phyloP scores from a whole-genome alignment of 192 early-diverging fungal genomes.

The Coemansia sp. region DNA sequence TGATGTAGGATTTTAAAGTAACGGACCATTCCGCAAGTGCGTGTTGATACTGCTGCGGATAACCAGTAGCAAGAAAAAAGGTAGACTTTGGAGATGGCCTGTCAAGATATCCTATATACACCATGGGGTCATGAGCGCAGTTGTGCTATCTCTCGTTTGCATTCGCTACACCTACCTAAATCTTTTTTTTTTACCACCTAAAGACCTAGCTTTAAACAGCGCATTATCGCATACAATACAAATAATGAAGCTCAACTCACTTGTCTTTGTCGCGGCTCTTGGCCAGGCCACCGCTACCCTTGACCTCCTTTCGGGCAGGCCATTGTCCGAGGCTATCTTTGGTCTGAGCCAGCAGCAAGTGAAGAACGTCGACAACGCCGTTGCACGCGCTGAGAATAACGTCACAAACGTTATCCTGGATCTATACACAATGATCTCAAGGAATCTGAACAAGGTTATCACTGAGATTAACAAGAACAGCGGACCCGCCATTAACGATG shows the following conservation, averaged over 20 bases:
- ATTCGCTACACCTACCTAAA: background rate
- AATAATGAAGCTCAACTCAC: constrained; percentile 36
- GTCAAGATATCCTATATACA: constrained; percentile 3
- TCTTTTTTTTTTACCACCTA: background rate
- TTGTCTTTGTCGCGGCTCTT: constrained; percentile 31
- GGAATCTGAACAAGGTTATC: constrained; percentile 34
- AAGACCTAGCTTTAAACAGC: background rate
- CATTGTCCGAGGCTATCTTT: constrained; percentile 53
- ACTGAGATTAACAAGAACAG: constrained; percentile 46
- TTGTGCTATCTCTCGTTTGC: background rate
- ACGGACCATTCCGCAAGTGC: background rate
- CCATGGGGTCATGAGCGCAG: background rate
- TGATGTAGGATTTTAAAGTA: background rate
- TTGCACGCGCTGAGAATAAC: constrained; percentile 37
- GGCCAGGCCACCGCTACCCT: constrained; percentile 49
- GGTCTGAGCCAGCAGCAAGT: constrained; percentile 50
- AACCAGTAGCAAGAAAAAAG: background rate
- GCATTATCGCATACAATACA: background rate
- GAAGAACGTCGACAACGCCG: constrained; percentile 46
- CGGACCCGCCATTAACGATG: constrained; percentile 39
- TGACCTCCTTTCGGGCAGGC: constrained; percentile 47
- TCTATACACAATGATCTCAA: constrained; percentile 21
- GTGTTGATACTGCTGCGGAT: background rate
- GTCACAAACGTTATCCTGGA: constrained; percentile 17
- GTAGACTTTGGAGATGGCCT: background rate